phyloP scores from a whole-genome alignment of 2,329 filamentous ascomycete species.

The Aspergillus tanneri region DNA sequence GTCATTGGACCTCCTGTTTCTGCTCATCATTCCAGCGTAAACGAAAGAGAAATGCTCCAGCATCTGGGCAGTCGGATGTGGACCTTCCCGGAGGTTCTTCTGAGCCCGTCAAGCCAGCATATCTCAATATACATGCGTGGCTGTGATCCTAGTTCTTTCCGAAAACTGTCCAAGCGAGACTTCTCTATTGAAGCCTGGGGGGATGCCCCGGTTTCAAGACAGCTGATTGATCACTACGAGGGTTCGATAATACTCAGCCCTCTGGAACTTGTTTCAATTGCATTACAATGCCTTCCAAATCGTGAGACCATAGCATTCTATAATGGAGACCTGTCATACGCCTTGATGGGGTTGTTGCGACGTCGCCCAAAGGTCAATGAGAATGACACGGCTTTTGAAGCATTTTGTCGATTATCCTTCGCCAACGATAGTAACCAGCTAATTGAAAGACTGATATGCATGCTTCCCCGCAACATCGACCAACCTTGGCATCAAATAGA shows the following conservation, averaged over 20 bases:
- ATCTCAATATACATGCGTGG: no score
- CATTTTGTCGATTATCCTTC: slow-evolving; percentile 49
- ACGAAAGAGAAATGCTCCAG: no score
- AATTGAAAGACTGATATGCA: slow-evolving; percentile 48
- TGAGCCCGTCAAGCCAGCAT: no score
- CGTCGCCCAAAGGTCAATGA: slow-evolving; percentile 41
- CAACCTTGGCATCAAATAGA: slow-evolving; percentile 40
- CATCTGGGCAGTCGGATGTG: no score
- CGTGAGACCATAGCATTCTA: slow-evolving; percentile 40
- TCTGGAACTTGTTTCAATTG: slow-evolving; percentile 44
- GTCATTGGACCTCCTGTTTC: no score
- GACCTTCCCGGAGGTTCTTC: no score
- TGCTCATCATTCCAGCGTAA: no score
- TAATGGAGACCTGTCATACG: slow-evolving; percentile 46
- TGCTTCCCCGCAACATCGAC: slow-evolving; percentile 35
- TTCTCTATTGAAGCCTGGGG: no score
- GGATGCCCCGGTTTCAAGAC: no score
- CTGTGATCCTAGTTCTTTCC: no score
- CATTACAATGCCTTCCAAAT: slow-evolving; percentile 42
- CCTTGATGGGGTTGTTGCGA: slow-evolving; percentile 48
- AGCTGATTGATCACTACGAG: slow-evolving; percentile 51
- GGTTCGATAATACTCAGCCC: slow-evolving; percentile 41
- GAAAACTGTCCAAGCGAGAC: no score
- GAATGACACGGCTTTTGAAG: slow-evolving; percentile 47
- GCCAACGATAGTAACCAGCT: slow-evolving; percentile 48